Evolutionary conservation across 2,329 filamentous ascomycete species (phyloP).

Genomic region (Calonectria multiphialidica): DNA sequence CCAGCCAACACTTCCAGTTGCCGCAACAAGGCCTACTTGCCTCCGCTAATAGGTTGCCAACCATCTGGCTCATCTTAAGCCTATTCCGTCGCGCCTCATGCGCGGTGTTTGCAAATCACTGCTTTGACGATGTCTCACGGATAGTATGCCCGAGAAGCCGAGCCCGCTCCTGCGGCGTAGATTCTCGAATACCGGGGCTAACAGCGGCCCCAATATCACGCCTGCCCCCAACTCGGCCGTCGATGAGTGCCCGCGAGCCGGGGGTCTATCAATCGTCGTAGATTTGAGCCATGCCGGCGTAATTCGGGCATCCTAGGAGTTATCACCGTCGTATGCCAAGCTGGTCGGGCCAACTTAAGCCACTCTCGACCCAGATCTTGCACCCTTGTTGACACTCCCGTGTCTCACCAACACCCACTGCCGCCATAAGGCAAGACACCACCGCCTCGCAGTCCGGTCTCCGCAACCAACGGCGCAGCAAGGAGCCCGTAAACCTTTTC

Average conservation of each 20-base stretch:
- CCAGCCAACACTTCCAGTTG: not conserved
- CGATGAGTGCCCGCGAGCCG: not conserved
- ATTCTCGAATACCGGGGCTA: not conserved
- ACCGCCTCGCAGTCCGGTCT: slow-evolving; percentile 19
- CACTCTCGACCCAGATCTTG: slow-evolving; percentile 35
- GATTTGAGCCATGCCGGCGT: not conserved
- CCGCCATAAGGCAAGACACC: slow-evolving; percentile 42
- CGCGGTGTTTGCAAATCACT: not conserved
- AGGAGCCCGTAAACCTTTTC: not conserved
- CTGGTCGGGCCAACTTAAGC: slow-evolving; percentile 10
- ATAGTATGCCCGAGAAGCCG: slow-evolving; percentile 10
- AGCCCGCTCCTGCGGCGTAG: not conserved
- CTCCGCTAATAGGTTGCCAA: not conserved
- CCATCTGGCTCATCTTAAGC: not conserved
- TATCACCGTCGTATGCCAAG: slow-evolving; percentile 16
- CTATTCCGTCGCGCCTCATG: not conserved
- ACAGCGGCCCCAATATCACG: not conserved
- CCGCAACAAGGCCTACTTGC: not conserved
- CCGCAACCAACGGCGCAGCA: slow-evolving; percentile 16
- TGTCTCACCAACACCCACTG: slow-evolving; percentile 42
- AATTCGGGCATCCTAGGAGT: not conserved
- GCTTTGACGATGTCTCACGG: slow-evolving; percentile 17
- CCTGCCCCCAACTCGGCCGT: not conserved
- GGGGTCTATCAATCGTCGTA: not conserved
- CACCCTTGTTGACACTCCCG: slow-evolving; percentile 46